Base-by-base conservation (phyloP, 179 eudicot genomes). In the Actinidia chinensis region DNA sequence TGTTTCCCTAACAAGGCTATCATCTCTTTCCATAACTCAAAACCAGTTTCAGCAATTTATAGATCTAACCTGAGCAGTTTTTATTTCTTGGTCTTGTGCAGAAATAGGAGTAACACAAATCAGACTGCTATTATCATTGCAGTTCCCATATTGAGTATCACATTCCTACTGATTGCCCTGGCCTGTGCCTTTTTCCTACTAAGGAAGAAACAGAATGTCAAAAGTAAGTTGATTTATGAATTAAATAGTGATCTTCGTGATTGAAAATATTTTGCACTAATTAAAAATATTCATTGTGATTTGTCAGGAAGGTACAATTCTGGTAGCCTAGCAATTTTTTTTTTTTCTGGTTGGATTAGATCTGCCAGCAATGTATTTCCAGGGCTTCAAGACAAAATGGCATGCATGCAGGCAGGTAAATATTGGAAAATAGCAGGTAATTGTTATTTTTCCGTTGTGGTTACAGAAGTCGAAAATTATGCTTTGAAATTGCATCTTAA, bases 131-230 rank as follows among this genome's bases (percentile, higher is more conserved):
- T 48, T 14, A 47, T 23, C 40, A 18, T 68, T 68, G 7, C 50
- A n/a, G 74, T 48, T 70, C 59, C 58, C n/a, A n/a, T n/a, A 47
- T 9, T 20, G 36, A 68, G 74, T 70, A 13, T 25, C 43, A 22
- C 23, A 13, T 50, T 15, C 23, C 3, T 47, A 25, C 43, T 70
- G 4, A 25, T 33, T 14, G 48, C 6, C 8, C 42, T 70, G 13
- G 59, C 20, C 40, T 70, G 59, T 48, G 74, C 12, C 59, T 48
- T 70, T 7, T 70, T 25, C 74, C 42, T 2, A 23, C 23, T 50
- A 50, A 23, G 58, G 42, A 70, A 48, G 43, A 70, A 13, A 48
- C 58, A 50, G 12, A n/a, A 0, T 14, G 40, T 7, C 58, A 13
- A 50, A 2, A 7, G 74, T 70, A 50, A 70, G 74, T 50, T 47